Conservation (phyloP, 2,329 filamentous ascomycete species). For the Albifimbria verrucaria region DNA sequence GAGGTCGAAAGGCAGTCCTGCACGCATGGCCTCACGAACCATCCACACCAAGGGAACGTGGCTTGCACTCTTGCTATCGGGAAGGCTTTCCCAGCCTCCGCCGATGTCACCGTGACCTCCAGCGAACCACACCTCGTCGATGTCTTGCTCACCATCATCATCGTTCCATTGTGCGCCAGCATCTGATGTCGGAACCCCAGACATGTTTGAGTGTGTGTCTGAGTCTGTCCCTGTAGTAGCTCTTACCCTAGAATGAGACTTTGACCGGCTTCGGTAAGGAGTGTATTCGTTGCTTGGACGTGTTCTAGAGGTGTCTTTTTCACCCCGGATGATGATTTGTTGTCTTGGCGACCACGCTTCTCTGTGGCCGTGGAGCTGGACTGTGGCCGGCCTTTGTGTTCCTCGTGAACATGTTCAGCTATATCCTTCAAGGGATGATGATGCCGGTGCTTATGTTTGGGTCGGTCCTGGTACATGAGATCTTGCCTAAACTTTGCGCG, state of each 20-base stretch:
- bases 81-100: constrained; percentile 65
- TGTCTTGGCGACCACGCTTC: neutral
- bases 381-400: constrained; percentile 1
- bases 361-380: neutral
- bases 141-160: constrained; percentile 60
- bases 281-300: constrained; percentile 23
- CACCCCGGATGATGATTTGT: neutral
- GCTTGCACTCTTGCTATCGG: constrained; percentile 58
- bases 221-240: constrained; percentile 14
- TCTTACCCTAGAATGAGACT: constrained; percentile 27
- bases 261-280: constrained; percentile 40
- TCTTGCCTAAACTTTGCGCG: constrained; percentile 71
- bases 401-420: constrained; percentile 12
- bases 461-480: constrained; percentile 53
- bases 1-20: constrained; percentile 68
- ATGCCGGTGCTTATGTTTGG: constrained; percentile 11
- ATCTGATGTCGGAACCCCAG: constrained; percentile 23
- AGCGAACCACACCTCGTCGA: constrained; percentile 78
- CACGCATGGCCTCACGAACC: constrained; percentile 55
- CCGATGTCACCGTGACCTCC: constrained; percentile 78
- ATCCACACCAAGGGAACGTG: constrained; percentile 71
- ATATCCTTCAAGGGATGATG: constrained; percentile 21
- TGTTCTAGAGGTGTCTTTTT: constrained; percentile 1
- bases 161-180: constrained; percentile 39
- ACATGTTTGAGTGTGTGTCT: constrained; percentile 25